Evolutionary conservation across 768 basidiomycete species (phyloP), one percentile per base, ranked within the genome.

Genomic region (Lactifluus rugatus): DNA sequence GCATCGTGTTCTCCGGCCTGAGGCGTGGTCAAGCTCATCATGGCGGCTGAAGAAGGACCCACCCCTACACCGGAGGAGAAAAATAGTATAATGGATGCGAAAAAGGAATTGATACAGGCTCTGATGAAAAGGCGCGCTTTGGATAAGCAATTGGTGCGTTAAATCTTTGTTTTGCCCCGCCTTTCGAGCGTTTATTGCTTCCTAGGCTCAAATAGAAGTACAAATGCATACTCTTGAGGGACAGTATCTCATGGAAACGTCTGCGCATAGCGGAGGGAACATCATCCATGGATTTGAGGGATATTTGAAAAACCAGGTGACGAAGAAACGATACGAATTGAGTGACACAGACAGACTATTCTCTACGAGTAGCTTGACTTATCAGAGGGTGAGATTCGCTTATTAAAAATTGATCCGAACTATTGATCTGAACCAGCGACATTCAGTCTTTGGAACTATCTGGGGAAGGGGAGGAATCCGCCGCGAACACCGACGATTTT

Each of bases 231-330:
- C 81, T 60, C 75, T 88, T 26, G 90, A 93, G 69, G 81, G 80
- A 9, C 72, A 77, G 3, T 93, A 92, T 70, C 74, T 93, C 36
- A 80, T 82, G 7, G 90, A 93, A 52, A 91, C 90, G 0, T 81
- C 84, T 1, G 75, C 76, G 0, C 84, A 86, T 60, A 84, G 81
- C 64, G 88, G 89, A 17, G 90, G 90, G 31, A 92, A 93, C 64
- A 91, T 93, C 53, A 85, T 93, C 37, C 85, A 85, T 65, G 90
- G 90, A 4, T 92, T 92, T 62, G 90, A 92, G 54, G 83, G 84
- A 42, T 93, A 91, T 67, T 79, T 92, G 57, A 93, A 92, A 71
- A 84, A 84, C 64, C 85, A 84, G 58, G 79, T 78, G 9, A 81
- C 78, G 7, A 75, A 88, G 65, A 78, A 85, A 67, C 84, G 83